Evolutionary conservation across 1,284 basidiomycete genomes (phyloP), one percentile per base, ranked within the genome.

Genomic region (Albatrellus sp.): DNA sequence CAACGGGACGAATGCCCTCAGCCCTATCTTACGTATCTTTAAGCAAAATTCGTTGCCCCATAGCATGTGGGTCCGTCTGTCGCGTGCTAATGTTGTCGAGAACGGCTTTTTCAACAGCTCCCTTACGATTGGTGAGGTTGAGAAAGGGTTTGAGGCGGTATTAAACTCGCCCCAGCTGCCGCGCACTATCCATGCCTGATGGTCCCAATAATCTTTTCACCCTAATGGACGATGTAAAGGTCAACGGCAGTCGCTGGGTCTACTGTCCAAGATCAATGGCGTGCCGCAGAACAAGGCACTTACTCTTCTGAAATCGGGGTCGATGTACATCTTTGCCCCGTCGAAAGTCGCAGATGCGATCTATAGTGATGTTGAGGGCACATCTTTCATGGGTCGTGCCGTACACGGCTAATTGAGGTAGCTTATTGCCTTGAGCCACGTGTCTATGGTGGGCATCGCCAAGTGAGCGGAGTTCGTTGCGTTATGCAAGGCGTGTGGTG

Each of bases 71-170:
- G n/a, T n/a, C n/a, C n/a, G n/a, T n/a, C n/a, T n/a, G n/a, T n/a
- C n/a, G n/a, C n/a, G n/a, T n/a, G n/a, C n/a, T n/a, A n/a, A n/a
- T n/a, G n/a, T n/a, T n/a, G n/a, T n/a, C n/a, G n/a, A n/a, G n/a
- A n/a, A n/a, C n/a, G n/a, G n/a, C n/a, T n/a, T n/a, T n/a, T n/a
- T n/a, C n/a, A 53, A 55, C 20, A 59, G 61, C 12, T 44, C 48
- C 5, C 61, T 63, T 56, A 53, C 57, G 14, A 59, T 63, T 43
- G 52, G 56, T 32, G 57, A 58, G 37, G 55, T 58, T 48, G 51
- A 54, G 37, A 37, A 47, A 2, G 53, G 54, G 33, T 54, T 52
- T 47, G 50, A 52, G 41, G 40, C 47, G n/a, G 48, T 61, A 33
- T 36, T 44, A 4, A n/a, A 49, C 31, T 52, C 56, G 37, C 55